These are phyloP conservation scores for Aureobasidium sp. DNA, from an alignment of 2,329 filamentous ascomycete species.

Conservation along the genomic window DNA sequence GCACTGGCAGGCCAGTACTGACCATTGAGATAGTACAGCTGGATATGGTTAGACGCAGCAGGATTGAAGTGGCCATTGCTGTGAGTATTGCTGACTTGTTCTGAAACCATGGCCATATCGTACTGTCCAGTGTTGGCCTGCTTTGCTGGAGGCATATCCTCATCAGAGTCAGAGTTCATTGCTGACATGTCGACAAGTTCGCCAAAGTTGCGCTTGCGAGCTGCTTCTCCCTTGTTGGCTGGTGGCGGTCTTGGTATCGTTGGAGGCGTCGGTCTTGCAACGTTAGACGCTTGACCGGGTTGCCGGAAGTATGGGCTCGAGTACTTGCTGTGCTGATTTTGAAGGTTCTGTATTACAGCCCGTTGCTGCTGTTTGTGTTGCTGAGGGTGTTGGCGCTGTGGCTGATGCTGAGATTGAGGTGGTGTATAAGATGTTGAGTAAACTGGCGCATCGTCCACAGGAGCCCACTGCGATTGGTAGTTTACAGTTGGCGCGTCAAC, in stretches of 20 bases:
- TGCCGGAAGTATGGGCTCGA: slow-evolving; percentile 11
- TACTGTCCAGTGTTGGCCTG: slow-evolving; percentile 20
- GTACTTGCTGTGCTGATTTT: background rate
- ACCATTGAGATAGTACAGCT: slow-evolving; percentile 8
- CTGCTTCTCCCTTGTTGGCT: slow-evolving; percentile 45
- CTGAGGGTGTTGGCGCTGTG: background rate
- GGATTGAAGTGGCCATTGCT: background rate
- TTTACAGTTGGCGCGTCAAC: background rate
- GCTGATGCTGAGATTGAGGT: background rate
- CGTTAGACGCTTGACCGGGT: background rate
- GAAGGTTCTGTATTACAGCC: background rate
- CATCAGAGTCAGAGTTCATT: slow-evolving; percentile 33
- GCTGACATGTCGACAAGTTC: slow-evolving; percentile 46
- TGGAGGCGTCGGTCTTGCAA: slow-evolving; percentile 11
- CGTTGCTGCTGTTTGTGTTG: background rate
- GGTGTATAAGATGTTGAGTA: background rate
- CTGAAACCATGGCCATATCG: background rate
- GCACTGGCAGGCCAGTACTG: background rate
- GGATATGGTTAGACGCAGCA: background rate
- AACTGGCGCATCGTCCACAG: background rate
- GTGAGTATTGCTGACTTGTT: background rate
- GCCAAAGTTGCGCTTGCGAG: slow-evolving; percentile 45
- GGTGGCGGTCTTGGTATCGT: slow-evolving; percentile 17
- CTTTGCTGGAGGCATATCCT: slow-evolving; percentile 32
- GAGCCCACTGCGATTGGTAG: slow-evolving; percentile 4